A percentile compares a stretch with the other conserved stretches of the same genome.
Conservation (phyloP, 139 green algal genomes). For the Desmodesmus armatus region DNA sequence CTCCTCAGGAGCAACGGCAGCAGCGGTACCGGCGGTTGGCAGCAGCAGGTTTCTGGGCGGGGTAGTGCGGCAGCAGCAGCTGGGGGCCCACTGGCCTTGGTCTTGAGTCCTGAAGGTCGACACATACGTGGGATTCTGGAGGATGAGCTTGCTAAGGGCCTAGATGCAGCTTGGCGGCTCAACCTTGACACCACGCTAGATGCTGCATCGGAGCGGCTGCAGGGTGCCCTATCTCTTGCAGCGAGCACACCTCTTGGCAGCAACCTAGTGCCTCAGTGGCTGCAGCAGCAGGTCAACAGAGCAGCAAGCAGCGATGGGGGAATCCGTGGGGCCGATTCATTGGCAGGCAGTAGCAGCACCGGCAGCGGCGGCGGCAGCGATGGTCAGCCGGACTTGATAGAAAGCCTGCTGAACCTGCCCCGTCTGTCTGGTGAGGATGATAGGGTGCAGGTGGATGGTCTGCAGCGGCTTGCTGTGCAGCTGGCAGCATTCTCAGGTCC, state of each 20-base stretch:
- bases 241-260: no score
- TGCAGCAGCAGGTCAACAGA: not conserved
- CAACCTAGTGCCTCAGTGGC: constrained; percentile 29
- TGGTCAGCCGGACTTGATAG: not conserved
- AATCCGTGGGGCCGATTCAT: no score
- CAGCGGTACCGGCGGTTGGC: not conserved
- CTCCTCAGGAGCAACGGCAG: not conserved
- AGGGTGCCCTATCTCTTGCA: not conserved
- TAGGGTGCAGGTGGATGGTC: constrained; percentile 22
- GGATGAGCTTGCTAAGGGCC: constrained; percentile 88
- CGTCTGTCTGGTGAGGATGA: constrained; percentile 7
- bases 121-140: constrained; percentile 83
- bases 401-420: not conserved
- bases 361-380: constrained; percentile 29
- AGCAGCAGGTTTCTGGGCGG: constrained; percentile 5
- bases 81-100: constrained; percentile 73
- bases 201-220: not conserved
- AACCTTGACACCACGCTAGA: constrained; percentile 55
- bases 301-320: constrained; percentile 15
- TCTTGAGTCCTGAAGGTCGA: constrained; percentile 77
- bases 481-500: constrained; percentile 8
- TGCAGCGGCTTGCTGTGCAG: not conserved
- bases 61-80: constrained; percentile 53
- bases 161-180: constrained; percentile 79
- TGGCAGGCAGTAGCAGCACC: not conserved